Evolutionary conservation across 768 basidiomycete genomes (phyloP).

Genomic region (Solioccasus polychromus): DNA sequence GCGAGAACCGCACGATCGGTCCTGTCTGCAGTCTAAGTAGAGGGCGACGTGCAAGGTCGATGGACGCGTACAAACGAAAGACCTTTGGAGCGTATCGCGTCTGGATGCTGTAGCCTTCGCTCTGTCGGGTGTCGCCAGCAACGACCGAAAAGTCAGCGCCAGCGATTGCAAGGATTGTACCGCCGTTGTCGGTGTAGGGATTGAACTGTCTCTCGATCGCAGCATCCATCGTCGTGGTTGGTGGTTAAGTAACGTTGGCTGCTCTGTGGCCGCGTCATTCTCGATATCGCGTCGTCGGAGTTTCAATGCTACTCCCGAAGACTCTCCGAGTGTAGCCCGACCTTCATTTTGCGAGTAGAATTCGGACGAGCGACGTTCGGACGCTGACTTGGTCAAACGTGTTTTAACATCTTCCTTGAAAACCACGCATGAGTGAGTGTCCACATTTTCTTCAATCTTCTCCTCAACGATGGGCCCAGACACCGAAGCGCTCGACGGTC

Average conservation of each 20-base stretch:
- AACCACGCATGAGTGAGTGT: constrained; percentile 24
- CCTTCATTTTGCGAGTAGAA: too few species aligned
- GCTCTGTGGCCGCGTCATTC: constrained; percentile 12
- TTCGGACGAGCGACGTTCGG: too few species aligned
- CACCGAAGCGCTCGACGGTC: constrained; percentile 76
- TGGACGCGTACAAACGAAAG: constrained; percentile 74
- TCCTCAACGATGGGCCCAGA: constrained; percentile 36
- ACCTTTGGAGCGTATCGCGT: constrained; percentile 96
- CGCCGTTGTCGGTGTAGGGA: constrained; percentile 92
- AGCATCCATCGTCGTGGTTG: neutral
- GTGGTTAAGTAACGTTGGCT: too few species aligned
- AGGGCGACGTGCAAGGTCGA: too few species aligned
- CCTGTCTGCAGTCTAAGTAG: constrained; percentile 38
- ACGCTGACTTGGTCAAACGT: too few species aligned
- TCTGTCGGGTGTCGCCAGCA: constrained; percentile 95
- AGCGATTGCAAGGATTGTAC: constrained; percentile 94
- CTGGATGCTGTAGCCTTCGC: constrained; percentile 96
- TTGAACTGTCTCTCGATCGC: constrained; percentile 68
- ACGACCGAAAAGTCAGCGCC: constrained; percentile 92
- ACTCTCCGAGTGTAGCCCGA: too few species aligned
- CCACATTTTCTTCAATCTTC: rapidly evolving
- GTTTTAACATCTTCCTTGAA: neutral
- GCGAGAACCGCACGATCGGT: constrained; percentile 92
- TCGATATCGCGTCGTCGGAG: constrained; percentile 1
- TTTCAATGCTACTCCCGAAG: constrained; percentile 3